Evolutionary conservation across 2,329 filamentous ascomycete genomes (phyloP).

Genomic region (Cordyceps javanica): DNA sequence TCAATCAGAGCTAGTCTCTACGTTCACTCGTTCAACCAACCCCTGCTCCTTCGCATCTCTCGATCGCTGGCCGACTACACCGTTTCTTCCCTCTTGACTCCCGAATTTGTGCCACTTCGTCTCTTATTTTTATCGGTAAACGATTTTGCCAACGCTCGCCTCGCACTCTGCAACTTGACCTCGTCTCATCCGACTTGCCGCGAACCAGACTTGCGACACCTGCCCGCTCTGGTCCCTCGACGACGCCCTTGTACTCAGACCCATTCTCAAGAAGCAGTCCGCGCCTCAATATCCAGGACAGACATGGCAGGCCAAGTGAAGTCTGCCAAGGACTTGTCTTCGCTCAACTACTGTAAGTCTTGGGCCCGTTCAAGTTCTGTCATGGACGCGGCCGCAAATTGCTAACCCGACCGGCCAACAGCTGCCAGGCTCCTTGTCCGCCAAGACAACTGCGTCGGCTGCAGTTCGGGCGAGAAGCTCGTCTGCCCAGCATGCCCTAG

Average conservation of each 20-base stretch:
- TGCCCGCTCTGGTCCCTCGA: background rate
- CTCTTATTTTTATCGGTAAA: background rate
- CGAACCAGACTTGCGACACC: background rate
- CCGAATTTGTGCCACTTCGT: background rate
- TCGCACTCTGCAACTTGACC: background rate
- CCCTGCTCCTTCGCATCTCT: constrained; percentile 16
- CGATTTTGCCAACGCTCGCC: background rate
- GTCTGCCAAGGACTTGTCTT: constrained; percentile 4
- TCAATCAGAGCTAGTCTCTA: constrained; percentile 40
- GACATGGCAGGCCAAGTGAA: background rate
- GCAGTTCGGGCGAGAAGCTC: constrained; percentile 34
- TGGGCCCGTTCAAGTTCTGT: background rate
- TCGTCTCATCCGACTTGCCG: background rate
- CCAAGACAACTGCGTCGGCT: constrained; percentile 39
- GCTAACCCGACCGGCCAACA: background rate
- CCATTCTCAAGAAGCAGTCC: background rate
- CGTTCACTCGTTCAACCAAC: constrained; percentile 36
- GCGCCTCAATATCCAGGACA: background rate
- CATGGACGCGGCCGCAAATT: background rate
- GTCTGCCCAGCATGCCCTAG: constrained; percentile 40
- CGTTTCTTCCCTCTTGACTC: background rate
- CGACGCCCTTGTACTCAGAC: too few relatives aligned
- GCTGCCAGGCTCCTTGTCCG: constrained; percentile 29
- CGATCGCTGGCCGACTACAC: constrained; percentile 16
- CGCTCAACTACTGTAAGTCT: constrained; percentile 8